Conservation (phyloP, 306 rosid species). For the Ormosia emarginata region DNA sequence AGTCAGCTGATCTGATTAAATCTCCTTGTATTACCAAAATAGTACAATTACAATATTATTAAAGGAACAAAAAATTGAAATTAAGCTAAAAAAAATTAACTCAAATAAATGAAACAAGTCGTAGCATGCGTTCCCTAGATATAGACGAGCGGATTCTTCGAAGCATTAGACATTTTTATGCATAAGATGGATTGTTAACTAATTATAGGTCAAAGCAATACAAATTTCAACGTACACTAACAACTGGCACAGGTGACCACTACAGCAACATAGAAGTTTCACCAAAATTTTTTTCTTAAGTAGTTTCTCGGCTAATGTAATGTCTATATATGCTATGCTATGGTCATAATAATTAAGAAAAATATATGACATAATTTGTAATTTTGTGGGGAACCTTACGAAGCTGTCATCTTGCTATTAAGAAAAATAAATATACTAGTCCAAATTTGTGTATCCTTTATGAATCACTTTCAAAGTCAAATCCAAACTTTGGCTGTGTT, state of each 20-base stretch:
- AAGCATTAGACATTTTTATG: background rate
- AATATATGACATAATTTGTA: background rate
- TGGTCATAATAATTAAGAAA: background rate
- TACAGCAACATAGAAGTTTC: background rate
- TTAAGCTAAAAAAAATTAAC: too few relatives aligned
- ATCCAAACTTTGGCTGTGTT: background rate
- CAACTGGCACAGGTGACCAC: background rate
- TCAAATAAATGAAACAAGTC: too few relatives aligned
- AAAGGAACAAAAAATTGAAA: too few relatives aligned
- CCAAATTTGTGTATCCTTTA: background rate
- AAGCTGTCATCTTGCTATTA: background rate
- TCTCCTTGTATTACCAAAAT: too few relatives aligned
- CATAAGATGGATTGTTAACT: background rate
- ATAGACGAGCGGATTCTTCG: constrained; percentile 1
- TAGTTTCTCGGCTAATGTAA: background rate
- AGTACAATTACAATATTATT: too few relatives aligned
- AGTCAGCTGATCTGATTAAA: too few relatives aligned
- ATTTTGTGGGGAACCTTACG: background rate
- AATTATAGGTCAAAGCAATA: background rate
- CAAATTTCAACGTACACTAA: background rate
- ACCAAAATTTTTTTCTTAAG: background rate
- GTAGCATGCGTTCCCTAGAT: too few relatives aligned
- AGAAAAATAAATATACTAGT: background rate
- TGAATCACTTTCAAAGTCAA: background rate
- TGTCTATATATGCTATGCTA: background rate